Conservation (phyloP, 306 rosid species). For the Styphnolobium japonicum region DNA sequence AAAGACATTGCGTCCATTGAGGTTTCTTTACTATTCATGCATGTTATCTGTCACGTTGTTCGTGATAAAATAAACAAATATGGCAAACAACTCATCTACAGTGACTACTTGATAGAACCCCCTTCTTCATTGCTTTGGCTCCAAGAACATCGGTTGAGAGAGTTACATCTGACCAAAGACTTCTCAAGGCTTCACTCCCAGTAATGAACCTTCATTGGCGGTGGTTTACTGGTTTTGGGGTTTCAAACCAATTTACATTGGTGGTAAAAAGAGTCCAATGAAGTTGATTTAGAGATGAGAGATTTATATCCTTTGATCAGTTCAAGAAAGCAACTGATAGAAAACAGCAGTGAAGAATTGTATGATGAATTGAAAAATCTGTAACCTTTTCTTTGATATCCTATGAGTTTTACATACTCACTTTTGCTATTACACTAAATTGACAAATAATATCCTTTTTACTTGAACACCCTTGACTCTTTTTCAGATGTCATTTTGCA, state of each 20-base stretch:
- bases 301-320: not conserved
- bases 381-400: not conserved
- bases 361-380: not conserved
- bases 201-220: not conserved
- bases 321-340: not conserved
- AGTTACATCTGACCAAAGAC: conserved; percentile 27
- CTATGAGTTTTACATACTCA: not conserved
- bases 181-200: not conserved
- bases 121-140: conserved; percentile 25
- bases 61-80: not conserved
- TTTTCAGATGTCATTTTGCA: conserved; percentile 2
- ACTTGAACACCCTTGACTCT: not conserved
- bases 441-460: not conserved
- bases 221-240: not conserved
- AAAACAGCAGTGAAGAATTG: not conserved
- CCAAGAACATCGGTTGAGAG: conserved; percentile 41
- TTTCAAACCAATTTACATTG: not conserved
- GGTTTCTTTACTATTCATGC: conserved; percentile 27
- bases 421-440: not conserved
- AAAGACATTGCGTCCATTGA: conserved; percentile 12
- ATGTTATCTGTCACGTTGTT: conserved; percentile 16
- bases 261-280: not conserved
- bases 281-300: not conserved
- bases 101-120: conserved; percentile 13
- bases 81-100: conserved; percentile 5